These are phyloP conservation scores for Cladorrhinum samala DNA, from an alignment of 495 filamentous ascomycete species.

Conservation along the genomic window DNA sequence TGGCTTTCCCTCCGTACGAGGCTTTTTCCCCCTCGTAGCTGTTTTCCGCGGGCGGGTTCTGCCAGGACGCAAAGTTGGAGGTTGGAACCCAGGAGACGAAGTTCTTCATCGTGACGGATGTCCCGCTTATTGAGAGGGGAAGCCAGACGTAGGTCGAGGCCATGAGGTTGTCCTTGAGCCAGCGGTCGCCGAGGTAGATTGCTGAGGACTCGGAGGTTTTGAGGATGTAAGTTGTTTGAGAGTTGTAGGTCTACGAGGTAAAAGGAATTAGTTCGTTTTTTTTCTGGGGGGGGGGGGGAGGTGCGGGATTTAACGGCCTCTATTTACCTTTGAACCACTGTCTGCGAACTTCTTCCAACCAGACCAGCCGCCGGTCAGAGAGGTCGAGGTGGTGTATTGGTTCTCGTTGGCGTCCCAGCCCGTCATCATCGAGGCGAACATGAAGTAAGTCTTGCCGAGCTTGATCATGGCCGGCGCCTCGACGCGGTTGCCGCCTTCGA, in stretches of 20 bases:
- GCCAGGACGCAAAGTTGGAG: constrained; percentile 34
- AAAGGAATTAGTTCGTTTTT: not conserved
- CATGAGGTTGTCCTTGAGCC: constrained; percentile 53
- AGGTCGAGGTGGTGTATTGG: constrained; percentile 36
- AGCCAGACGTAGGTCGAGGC: constrained; percentile 62
- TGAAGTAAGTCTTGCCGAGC: constrained; percentile 31
- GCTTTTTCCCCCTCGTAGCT: constrained; percentile 45
- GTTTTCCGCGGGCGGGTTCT: constrained; percentile 39
- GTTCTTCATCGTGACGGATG: constrained; percentile 46
- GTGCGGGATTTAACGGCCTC: too few species aligned
- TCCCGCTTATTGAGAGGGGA: constrained; percentile 52
- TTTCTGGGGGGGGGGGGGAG: too few species aligned
- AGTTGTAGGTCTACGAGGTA: constrained; percentile 44
- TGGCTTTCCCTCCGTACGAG: constrained; percentile 27
- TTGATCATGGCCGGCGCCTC: constrained; percentile 42
- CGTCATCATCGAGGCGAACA: constrained; percentile 36
- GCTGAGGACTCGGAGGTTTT: constrained; percentile 33
- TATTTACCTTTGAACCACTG: constrained; percentile 38
- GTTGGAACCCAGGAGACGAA: constrained; percentile 49
- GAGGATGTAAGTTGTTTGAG: constrained; percentile 47
- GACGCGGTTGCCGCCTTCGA: constrained; percentile 26
- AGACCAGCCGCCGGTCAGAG: constrained; percentile 45
- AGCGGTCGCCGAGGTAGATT: constrained; percentile 65
- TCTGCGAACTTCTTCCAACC: constrained; percentile 55
- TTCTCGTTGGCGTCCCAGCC: constrained; percentile 59